phyloP scores from a whole-genome alignment of 1,139 yeast species.

The Kodamaea fungicola region DNA sequence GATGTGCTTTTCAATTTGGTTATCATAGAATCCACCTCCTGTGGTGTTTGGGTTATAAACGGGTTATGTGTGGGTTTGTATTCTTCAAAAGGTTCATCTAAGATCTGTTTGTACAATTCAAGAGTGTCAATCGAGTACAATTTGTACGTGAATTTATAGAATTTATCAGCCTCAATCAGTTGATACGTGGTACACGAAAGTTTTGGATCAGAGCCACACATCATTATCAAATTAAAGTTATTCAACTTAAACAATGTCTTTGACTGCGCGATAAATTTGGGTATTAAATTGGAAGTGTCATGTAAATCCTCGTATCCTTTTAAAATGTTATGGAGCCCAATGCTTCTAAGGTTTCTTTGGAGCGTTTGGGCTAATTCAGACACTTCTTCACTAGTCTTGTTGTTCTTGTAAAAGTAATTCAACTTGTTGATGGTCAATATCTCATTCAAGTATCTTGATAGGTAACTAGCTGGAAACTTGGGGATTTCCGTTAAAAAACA shows the following conservation, averaged over 20 bases:
- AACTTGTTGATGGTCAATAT: slow-evolving; percentile 41
- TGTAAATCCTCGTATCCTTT: slow-evolving; percentile 33
- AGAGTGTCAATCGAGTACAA: slow-evolving; percentile 10
- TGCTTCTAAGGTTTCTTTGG: slow-evolving; percentile 24
- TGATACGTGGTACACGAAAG: not conserved
- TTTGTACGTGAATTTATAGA: slow-evolving; percentile 19
- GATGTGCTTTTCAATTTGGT: not conserved
- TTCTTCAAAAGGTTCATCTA: not conserved
- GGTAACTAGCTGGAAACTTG: slow-evolving; percentile 1
- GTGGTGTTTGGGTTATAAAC: slow-evolving; percentile 5
- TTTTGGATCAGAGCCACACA: not conserved
- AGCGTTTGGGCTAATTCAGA: slow-evolving; percentile 33
- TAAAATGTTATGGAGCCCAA: slow-evolving; percentile 35
- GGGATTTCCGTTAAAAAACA: slow-evolving; percentile 16
- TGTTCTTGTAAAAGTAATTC: slow-evolving; percentile 39
- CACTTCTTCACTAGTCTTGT: slow-evolving; percentile 43
- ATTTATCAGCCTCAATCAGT: slow-evolving; percentile 10
- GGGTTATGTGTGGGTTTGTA: not conserved
- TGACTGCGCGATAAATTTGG: slow-evolving; percentile 27
- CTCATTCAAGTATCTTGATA: slow-evolving; percentile 34
- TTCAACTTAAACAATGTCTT: slow-evolving; percentile 16
- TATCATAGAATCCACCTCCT: slow-evolving; percentile 7
- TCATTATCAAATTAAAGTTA: slow-evolving; percentile 24
- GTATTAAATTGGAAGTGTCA: slow-evolving; percentile 23
- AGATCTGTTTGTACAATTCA: slow-evolving; percentile 3